Evolutionary conservation across 208 protist species (phyloP), one percentile per base, ranked within the genome.

Genomic region (Trypanosoma grayi): DNA sequence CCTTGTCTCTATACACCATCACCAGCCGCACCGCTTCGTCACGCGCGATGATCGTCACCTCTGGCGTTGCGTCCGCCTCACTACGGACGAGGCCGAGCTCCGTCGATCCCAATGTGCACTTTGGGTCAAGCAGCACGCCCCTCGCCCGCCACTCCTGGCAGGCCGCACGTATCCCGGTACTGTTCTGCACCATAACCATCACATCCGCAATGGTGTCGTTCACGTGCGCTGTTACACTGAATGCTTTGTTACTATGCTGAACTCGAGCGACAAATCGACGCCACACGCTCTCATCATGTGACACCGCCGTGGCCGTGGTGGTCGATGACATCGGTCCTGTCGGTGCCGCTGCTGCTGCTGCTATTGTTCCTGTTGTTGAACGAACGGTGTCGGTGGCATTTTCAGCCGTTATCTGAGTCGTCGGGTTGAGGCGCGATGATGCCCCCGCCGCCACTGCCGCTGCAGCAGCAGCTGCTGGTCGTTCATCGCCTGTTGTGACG

Each of bases 161-260:
- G 0, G 64, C 55, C 2, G 75, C 85, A 27, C 63, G 65, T 36
- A 95, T 90, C n/a, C 77, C 78, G 7, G 76, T 79, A 63, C 73
- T 89, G 30, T 53, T 79, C 54, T 95, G 83, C 28, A 95, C 75
- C 84, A 93, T 93, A 20, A 65, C 39, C 86, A 88, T 92, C 7
- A 88, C 85, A 39, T 92, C 84, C 10, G 61, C 51, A 20, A 95
- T 64, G 13, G 56, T 74, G 69, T 95, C 89, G 30, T 75, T 73
- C 22, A 89, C 74, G 64, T 93, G 83, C 16, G 85, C 85, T 22
- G 89, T 95, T 5, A 95, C 89, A 51, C 79, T 89, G 60, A 92
- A 95, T 13, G 69, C 77, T 66, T 89, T 93, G 18, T 83, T 62
- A 1, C 73, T 82, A 41, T 76, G 57, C 52, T 73, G 71, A 20